Evolutionary conservation across 352 stramenopile species (phyloP).

Genomic region (Globisporangium ultimum): DNA sequence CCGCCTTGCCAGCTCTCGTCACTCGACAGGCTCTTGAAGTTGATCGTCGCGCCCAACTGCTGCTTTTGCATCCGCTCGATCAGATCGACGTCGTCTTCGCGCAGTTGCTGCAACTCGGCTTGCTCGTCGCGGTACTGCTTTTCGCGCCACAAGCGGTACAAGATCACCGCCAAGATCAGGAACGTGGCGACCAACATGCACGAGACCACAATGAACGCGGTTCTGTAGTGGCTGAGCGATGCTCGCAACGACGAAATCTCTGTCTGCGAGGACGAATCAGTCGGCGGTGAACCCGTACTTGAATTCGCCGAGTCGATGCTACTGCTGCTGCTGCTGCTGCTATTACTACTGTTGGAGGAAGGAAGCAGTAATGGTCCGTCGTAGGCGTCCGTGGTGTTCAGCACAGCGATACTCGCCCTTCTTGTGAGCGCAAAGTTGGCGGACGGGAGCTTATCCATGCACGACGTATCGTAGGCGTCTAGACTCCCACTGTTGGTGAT

Average conservation of each 20-base stretch:
- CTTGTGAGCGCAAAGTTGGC: slow-evolving; percentile 33
- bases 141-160: slow-evolving; percentile 15
- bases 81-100: neutral
- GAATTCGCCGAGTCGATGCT: slow-evolving; percentile 10
- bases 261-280: slow-evolving; percentile 7
- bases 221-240: slow-evolving; percentile 2
- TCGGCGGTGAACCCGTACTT: neutral
- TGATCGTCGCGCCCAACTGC: slow-evolving; percentile 7
- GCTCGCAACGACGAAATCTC: slow-evolving; percentile 11
- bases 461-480: slow-evolving; percentile 47
- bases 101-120: slow-evolving; percentile 1
- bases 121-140: slow-evolving; percentile 14
- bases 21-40: slow-evolving; percentile 7
- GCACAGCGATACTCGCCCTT: slow-evolving; percentile 28
- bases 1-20: slow-evolving; percentile 8
- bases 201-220: slow-evolving; percentile 8
- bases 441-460: slow-evolving; percentile 29
- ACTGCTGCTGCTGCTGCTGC: slow-evolving; percentile 8
- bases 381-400: slow-evolving; percentile 47
- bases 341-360: slow-evolving; percentile 2
- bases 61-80: slow-evolving; percentile 6
- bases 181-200: slow-evolving; percentile 11
- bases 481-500: slow-evolving; percentile 41
- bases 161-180: slow-evolving; percentile 7
- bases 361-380: slow-evolving; percentile 26